Evolutionary conservation across 169 alveolate species (phyloP), one percentile per base, ranked within the genome.

Genomic region (Plasmodium knowlesi): DNA sequence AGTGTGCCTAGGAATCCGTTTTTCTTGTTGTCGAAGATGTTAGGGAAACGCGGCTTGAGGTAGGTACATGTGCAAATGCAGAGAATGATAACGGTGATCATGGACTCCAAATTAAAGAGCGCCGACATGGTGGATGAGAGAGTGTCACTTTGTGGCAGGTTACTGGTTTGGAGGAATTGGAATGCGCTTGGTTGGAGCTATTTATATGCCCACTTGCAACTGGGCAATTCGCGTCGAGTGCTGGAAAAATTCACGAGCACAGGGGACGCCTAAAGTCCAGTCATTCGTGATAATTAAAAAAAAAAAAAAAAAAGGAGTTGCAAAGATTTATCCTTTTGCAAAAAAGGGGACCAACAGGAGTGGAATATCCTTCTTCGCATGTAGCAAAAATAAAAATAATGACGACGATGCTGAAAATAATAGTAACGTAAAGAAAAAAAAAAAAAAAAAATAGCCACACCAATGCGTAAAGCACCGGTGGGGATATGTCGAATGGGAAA

Each of bases 31-130:
- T 98, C 97, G 37, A 98, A 95, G 57, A 97, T 92, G 25, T 95
- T 92, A 14, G 99, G 99, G 61, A 98, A 97, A 72, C 95, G 93
- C 32, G 98, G 98, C 82, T 98, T 96, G 71, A 98, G 88, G 83
- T 98, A 98, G 16, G 99, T 97, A 90, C 99, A 98, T 12, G 99
- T 98, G 97, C 99, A 98, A 32, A 98, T 98, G 39, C 98, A 95
- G 43, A 98, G 96, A 81, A 98, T 86, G 16, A 98, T 82, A 79
- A 97, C 98, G 82, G 97, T 97, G 84, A 98, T 93, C 97, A 98
- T 95, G n/a, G 99, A 96, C 74, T 98, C 98, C 46, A 98, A 96
- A 78, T 98, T 98, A 94, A 98, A 97, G 82, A 98, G 95, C 10
- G 99, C 99, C 76, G 99, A 97, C 99, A 98, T 98, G 53, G 84